Percentiles rank a stretch among this genome's conserved stretches.
These are phyloP conservation scores for Fusarium luffae DNA, from an alignment of 2,329 filamentous ascomycete species.

Conservation along the genomic window DNA sequence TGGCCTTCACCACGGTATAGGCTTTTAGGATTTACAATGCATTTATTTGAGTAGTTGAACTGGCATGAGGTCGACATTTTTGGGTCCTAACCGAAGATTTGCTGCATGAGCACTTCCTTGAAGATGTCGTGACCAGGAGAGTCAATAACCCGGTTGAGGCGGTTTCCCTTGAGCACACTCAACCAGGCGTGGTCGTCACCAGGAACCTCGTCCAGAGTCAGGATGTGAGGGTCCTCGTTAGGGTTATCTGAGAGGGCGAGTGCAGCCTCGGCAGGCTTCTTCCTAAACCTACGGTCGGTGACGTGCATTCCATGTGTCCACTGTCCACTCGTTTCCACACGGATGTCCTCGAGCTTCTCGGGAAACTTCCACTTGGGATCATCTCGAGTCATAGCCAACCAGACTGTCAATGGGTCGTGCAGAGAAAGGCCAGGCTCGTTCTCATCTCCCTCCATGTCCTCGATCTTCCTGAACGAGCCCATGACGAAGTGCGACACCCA, in stretches of 20 bases:
- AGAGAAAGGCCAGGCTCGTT: slow-evolving; percentile 71
- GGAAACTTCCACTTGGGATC: slow-evolving; percentile 68
- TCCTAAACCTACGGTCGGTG: slow-evolving; percentile 75
- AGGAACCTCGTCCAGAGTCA: slow-evolving; percentile 62
- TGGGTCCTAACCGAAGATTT: slow-evolving; percentile 64
- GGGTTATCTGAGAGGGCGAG: slow-evolving; percentile 56
- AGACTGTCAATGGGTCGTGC: slow-evolving; percentile 82
- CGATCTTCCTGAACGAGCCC: slow-evolving; percentile 77
- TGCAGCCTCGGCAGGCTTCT: slow-evolving; percentile 60
- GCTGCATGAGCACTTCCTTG: slow-evolving; percentile 72
- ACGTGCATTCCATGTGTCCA: slow-evolving; percentile 96
- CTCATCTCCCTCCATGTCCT: slow-evolving; percentile 68
- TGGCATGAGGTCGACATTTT: slow-evolving; percentile 20
- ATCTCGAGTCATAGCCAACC: slow-evolving; percentile 76
- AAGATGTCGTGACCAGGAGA: slow-evolving; percentile 77
- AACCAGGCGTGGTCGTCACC: slow-evolving; percentile 84
- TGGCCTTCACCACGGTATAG: slow-evolving; percentile 38
- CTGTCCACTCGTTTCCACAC: slow-evolving; percentile 89
- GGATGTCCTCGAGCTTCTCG: slow-evolving; percentile 78
- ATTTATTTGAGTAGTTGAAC: slow-evolving; percentile 31
- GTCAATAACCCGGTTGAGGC: slow-evolving; percentile 77
- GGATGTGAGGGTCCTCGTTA: slow-evolving; percentile 53
- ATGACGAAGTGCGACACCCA: slow-evolving; percentile 79
- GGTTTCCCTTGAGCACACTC: slow-evolving; percentile 78
- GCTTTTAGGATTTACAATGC: slow-evolving; percentile 14